phyloP scores from a whole-genome alignment of 1,139 yeast species.

The Nakaseomyces glabratus region DNA sequence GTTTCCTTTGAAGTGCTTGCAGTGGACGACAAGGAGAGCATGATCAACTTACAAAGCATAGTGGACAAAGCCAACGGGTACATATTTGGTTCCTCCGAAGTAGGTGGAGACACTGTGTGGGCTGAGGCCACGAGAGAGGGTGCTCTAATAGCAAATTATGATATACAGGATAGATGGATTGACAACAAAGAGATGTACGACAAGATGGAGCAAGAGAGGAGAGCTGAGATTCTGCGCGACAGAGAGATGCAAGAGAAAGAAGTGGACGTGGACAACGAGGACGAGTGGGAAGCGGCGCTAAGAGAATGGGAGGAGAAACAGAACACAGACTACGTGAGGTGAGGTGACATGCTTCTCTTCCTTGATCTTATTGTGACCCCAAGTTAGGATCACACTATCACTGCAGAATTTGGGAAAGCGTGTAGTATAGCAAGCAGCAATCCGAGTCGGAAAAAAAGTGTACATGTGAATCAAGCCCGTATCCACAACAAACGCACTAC shows the following conservation, averaged over 20 bases:
- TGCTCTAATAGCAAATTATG: slow-evolving; percentile 41
- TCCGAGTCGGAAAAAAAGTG: too few relatives aligned
- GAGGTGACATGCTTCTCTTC: too few relatives aligned
- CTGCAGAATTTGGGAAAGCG: too few relatives aligned
- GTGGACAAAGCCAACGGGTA: slow-evolving; percentile 93
- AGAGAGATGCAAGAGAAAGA: slow-evolving; percentile 33
- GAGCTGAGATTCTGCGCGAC: slow-evolving; percentile 31
- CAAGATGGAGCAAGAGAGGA: slow-evolving; percentile 44
- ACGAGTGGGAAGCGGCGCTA: slow-evolving; percentile 60
- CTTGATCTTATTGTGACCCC: too few relatives aligned
- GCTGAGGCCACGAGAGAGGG: slow-evolving; percentile 87
- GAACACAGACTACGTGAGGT: slow-evolving; percentile 23
- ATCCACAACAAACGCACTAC: too few relatives aligned
- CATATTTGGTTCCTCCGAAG: slow-evolving; percentile 81
- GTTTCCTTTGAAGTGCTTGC: slow-evolving; percentile 85
- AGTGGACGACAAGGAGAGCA: slow-evolving; percentile 82
- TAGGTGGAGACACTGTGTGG: slow-evolving; percentile 96
- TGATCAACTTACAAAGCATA: slow-evolving; percentile 69
- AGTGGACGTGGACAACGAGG: slow-evolving; percentile 46
- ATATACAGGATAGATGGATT: slow-evolving; percentile 93
- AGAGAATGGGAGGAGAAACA: slow-evolving; percentile 50
- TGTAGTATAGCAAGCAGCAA: too few relatives aligned
- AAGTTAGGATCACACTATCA: too few relatives aligned
- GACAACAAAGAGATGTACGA: slow-evolving; percentile 76
- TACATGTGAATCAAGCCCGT: too few relatives aligned